phyloP scores from a whole-genome alignment of 2,329 filamentous ascomycete genomes.

The Plectosphaerella plurivora region DNA sequence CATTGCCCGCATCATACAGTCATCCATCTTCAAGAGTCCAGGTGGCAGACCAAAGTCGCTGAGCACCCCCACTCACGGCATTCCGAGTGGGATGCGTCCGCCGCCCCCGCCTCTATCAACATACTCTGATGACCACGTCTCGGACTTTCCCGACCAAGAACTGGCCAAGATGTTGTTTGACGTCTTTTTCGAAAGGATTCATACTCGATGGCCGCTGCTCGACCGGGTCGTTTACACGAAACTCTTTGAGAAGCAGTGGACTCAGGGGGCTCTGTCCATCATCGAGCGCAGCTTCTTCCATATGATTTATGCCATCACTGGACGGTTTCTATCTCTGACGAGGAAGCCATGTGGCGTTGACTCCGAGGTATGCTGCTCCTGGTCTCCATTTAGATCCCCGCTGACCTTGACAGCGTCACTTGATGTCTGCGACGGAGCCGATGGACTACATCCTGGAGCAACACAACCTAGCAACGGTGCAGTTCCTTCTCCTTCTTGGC shows the following conservation, averaged over 20 bases:
- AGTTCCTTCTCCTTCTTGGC: conserved; percentile 24
- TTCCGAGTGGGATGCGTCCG: conserved; percentile 1
- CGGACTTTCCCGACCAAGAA: conserved; percentile 10
- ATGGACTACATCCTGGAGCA: conserved; percentile 26
- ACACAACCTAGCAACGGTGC: conserved; percentile 24
- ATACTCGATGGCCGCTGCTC: conserved; percentile 19
- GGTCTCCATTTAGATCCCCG: rapidly evolving
- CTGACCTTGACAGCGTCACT: conserved; percentile 15
- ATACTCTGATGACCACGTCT: conserved; percentile 4
- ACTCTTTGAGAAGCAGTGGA: conserved; percentile 14
- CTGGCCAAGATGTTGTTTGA: conserved; percentile 16
- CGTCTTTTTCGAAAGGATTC: conserved; percentile 19
- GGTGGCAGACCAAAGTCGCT: conserved; percentile 3
- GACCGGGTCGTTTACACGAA: conserved; percentile 14
- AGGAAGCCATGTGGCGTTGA: conserved; percentile 18
- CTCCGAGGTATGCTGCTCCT: conserved; percentile 10
- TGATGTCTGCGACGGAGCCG: conserved; percentile 21
- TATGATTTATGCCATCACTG: conserved; percentile 18
- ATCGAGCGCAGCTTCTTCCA: conserved; percentile 19
- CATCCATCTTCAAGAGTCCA: conserved; percentile 16
- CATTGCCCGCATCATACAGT: conserved; percentile 19
- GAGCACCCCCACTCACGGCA: neutral
- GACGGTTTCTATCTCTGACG: conserved; percentile 18
- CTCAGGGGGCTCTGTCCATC: conserved; percentile 13
- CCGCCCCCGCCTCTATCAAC: conserved; percentile 4